Evolutionary conservation across 768 basidiomycete genomes (phyloP), one percentile per base, ranked within the genome.

Genomic region (Suillus hirtellus): DNA sequence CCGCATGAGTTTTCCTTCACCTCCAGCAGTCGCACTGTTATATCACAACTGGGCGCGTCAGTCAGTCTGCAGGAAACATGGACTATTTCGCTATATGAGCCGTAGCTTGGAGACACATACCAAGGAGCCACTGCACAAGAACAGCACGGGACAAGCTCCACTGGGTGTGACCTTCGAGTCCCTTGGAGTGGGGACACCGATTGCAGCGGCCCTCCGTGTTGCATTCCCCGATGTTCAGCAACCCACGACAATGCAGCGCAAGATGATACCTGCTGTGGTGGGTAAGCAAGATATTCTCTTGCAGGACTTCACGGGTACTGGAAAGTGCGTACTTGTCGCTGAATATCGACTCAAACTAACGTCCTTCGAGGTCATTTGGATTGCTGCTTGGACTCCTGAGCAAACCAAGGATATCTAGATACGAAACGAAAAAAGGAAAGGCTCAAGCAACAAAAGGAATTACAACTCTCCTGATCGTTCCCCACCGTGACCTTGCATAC

Each of bases 301-400:
- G 60, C 87, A 84, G 65, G 90, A 91, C 65, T 76, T 77, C 31
- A 90, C 91, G n/a, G 91, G 92, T 5, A 85, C 86, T 52, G 92
- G 90, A 77, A 93, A 93, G 91, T 92, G 71, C 64, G 89, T 78
- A 46, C 58, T 19, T 53, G 49, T 50, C 0, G 11, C 35, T 9
- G 12, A 49, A 55, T 15, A 21, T 61, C 38, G 40, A 55, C 50
- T 63, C 50, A 27, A 63, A 34, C 34, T 38, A 61, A 52, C 8
- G 52, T 49, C 55, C 49, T 27, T 44, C 9, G 60, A 93, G 91
- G 76, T 89, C 92, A 6, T 89, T 93, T 69, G 90, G 88, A 0
- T 73, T 89, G 34, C 75, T 89, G 21, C 69, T 92, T 31, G 89
- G 87, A 21, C 75, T 90, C 40, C 78, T 93, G 59, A 88, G 81